These are phyloP conservation scores for Magnusiomyces magnusii DNA, from an alignment of 1,139 yeast genomes.

Conservation along the genomic window DNA sequence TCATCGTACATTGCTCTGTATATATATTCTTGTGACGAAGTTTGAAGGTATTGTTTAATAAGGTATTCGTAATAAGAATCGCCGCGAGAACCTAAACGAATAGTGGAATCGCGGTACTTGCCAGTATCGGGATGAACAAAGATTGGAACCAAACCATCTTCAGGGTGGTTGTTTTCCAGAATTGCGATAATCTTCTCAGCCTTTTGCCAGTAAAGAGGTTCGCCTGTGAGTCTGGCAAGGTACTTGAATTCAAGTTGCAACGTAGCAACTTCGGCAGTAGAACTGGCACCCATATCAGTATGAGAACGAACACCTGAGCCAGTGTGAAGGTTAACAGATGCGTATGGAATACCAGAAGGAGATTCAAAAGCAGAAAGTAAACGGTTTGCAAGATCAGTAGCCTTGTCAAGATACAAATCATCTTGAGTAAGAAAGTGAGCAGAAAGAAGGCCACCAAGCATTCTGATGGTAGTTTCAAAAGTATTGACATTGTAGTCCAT, in stretches of 20 bases:
- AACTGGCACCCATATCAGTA: conserved; percentile 60
- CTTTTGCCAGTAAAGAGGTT: conserved; percentile 65
- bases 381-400: conserved; percentile 56
- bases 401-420: conserved; percentile 66
- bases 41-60: conserved; percentile 77
- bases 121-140: conserved; percentile 72
- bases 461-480: conserved; percentile 88
- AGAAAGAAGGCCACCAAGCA: conserved; percentile 86
- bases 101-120: conserved; percentile 51
- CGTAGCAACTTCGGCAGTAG: conserved; percentile 89
- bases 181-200: conserved; percentile 63
- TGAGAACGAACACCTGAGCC: conserved; percentile 56
- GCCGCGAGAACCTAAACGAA: conserved; percentile 84
- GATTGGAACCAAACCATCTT: conserved; percentile 77
- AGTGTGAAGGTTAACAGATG: conserved; percentile 62
- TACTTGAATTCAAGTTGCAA: conserved; percentile 85
- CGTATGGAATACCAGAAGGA: conserved; percentile 62
- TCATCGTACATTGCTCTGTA: conserved; percentile 71
- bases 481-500: conserved; percentile 73
- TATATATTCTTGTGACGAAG: conserved; percentile 52
- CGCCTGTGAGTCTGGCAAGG: conserved; percentile 73
- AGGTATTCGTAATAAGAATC: conserved; percentile 91
- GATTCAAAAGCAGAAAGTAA: conserved; percentile 59
- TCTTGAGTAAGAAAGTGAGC: conserved; percentile 69
- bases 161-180: conserved; percentile 50